Base-by-base conservation (phyloP, 495 filamentous ascomycete species). In the Penicillium verhagenii region DNA sequence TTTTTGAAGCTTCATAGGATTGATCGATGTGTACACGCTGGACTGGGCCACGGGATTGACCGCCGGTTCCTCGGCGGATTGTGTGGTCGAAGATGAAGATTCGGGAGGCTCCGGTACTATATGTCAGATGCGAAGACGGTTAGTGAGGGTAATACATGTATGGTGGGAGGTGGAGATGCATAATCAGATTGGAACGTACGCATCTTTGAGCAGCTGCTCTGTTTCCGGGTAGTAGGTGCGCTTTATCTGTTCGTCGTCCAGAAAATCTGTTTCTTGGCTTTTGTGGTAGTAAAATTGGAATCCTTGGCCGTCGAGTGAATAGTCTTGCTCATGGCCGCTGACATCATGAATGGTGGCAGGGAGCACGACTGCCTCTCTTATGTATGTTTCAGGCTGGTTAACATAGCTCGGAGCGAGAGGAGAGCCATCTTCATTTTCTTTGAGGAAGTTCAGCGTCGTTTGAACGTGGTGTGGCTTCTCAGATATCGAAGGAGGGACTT, bases 31-130 rank as follows among this genome's bases (percentile, higher is more conserved):
- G 86, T 0, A 89, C 86, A 26, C 81, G 76, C 49, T 82, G 77
- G 5, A 88, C 85, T 1, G 87, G 86, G 4, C 84, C 82, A 40
- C 87, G 82, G 50, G 79, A 69, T 16, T 47, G 18, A 9, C 25
- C 25, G 2, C 55, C 31, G 5, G 69, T 38, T 14, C 51, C 50
- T n/a, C 85, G 84, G n/a, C 85, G 85, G 78, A 87, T 82, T 29
- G 86, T 90, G 68, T 89, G 85, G 74, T 89, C 85, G 66, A 89
- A 90, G 72, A 90, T 87, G 76, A 86, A 83, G 67, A 89, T 72
- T 18, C 69, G 65, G 23, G 73, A 69, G 48, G 77, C 81, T 43
- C 76, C 79, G n/a, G 78, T 83, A 25, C 79, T 83, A 31, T 54
- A 7, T 14, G 2, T 38, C 24, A 7, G 21, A 25, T 38, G n/a